Evolutionary conservation across 305 asterid genomes (phyloP).

Genomic region (Solanum hybrid): DNA sequence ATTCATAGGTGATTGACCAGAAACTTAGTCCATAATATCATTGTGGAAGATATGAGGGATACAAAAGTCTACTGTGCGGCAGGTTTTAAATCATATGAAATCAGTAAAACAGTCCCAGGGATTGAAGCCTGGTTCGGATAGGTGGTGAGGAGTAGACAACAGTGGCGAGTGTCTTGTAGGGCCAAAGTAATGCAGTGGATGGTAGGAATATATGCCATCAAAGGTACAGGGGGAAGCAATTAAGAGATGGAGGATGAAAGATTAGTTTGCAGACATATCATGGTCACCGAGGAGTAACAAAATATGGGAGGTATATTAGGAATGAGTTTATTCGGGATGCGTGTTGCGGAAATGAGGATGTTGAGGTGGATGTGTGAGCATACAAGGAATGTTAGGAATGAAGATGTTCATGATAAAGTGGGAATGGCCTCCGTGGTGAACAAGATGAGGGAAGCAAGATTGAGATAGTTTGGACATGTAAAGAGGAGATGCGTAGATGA

Average conservation of each 20-base stretch:
- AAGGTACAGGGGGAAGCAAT: background rate
- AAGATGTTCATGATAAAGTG: background rate
- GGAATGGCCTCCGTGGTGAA: background rate
- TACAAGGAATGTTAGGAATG: background rate
- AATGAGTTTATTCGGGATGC: background rate
- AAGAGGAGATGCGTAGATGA: background rate
- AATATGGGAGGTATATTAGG: background rate
- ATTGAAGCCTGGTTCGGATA: background rate
- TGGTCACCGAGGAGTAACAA: background rate
- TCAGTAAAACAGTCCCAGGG: background rate
- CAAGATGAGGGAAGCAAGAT: background rate
- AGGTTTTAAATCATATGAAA: background rate
- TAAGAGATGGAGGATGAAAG: background rate
- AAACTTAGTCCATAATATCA: background rate
- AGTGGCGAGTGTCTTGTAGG: background rate
- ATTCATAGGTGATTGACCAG: background rate
- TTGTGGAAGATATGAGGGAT: background rate
- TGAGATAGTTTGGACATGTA: background rate
- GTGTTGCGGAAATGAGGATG: background rate
- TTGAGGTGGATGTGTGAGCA: background rate
- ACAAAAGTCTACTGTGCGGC: background rate
- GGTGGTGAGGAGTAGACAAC: background rate
- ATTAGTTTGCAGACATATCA: background rate
- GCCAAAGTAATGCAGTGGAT: background rate
- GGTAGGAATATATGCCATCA: background rate